A percentile compares a stretch with the other conserved stretches of the same genome.
phyloP scores from a whole-genome alignment of 176 grass and related monocot species.

The Zoysia pacifica region DNA sequence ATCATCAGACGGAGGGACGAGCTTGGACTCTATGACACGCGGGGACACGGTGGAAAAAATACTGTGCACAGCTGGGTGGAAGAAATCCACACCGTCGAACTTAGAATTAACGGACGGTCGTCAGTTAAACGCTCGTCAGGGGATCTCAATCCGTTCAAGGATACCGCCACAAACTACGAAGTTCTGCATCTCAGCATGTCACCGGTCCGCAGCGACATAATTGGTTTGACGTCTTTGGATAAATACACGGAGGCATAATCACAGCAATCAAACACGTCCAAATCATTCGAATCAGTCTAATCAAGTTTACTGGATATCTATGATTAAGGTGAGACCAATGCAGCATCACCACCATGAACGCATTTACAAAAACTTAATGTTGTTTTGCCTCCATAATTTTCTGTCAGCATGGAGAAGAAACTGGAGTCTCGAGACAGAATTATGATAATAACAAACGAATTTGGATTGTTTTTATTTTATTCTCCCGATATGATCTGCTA shows the following conservation, averaged over 20 bases:
- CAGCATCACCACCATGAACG: background rate
- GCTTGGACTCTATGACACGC: too few relatives aligned
- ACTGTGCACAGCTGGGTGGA: too few relatives aligned
- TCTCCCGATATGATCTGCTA: background rate
- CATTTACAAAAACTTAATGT: background rate
- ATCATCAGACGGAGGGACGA: too few relatives aligned
- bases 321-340: background rate
- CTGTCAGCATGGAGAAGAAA: background rate
- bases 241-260: background rate
- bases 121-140: too few relatives aligned
- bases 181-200: background rate
- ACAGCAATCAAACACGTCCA: background rate
- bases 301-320: background rate
- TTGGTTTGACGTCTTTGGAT: background rate
- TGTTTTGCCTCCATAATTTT: background rate
- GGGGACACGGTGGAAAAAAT: too few relatives aligned
- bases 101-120: too few relatives aligned
- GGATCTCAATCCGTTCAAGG: too few relatives aligned
- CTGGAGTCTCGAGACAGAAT: background rate
- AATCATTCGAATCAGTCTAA: background rate
- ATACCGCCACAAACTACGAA: background rate
- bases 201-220: background rate
- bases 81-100: too few relatives aligned
- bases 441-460: background rate
- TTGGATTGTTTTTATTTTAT: background rate